These are phyloP conservation scores for Salix suchowensis DNA, from an alignment of 345 rosid genomes.

Conservation along the genomic window DNA sequence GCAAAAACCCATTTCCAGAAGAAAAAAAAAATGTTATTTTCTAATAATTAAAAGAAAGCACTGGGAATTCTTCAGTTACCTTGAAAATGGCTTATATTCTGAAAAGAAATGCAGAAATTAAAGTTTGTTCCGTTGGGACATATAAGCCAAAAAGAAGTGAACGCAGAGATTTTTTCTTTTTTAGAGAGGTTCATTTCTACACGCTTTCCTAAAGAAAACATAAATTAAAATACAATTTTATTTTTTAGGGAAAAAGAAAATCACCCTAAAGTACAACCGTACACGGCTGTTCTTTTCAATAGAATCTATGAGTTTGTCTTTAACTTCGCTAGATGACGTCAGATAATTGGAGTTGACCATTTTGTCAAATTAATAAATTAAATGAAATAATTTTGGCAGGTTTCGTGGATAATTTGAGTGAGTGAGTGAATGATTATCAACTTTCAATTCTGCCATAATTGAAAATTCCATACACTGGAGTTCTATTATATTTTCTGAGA, in stretches of 20 bases:
- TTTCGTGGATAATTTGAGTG: background rate
- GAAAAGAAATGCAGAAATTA: too few relatives aligned
- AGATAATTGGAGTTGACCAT: too few relatives aligned
- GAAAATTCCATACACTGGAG: background rate
- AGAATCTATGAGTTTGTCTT: background rate
- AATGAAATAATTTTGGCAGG: too few relatives aligned
- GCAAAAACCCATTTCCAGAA: conserved; percentile 37
- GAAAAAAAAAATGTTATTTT: background rate
- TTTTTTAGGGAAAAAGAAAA: too few relatives aligned
- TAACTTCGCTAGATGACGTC: background rate
- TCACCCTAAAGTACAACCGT: background rate
- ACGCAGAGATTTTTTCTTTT: background rate
- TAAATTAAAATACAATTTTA: too few relatives aligned
- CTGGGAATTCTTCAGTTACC: background rate
- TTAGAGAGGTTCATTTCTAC: background rate
- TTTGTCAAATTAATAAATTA: too few relatives aligned
- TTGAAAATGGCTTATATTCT: background rate
- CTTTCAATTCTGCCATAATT: background rate
- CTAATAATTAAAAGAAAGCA: background rate
- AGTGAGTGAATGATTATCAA: too few relatives aligned
- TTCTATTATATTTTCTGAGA: too few relatives aligned
- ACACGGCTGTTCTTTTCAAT: background rate
- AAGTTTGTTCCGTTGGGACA: background rate
- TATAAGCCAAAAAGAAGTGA: background rate
- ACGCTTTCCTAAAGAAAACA: background rate